Conservation (phyloP, 352 stramenopile species). For the Thraustochytrium sp. region DNA sequence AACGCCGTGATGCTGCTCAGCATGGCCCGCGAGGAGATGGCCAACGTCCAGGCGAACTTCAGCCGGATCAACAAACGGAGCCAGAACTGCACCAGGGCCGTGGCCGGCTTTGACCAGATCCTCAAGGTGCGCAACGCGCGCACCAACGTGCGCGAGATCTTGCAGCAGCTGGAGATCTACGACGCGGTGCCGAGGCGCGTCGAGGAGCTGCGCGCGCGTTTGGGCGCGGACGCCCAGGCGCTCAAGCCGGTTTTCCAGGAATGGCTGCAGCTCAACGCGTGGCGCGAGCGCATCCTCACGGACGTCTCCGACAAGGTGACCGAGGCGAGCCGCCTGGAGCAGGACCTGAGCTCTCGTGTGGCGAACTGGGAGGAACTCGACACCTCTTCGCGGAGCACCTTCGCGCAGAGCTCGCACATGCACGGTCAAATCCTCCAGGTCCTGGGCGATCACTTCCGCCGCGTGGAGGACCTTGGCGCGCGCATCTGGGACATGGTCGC, state of each 20-base stretch:
- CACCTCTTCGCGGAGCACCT: not conserved
- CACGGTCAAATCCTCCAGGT: constrained; percentile 3
- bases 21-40: constrained; percentile 35
- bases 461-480: constrained; percentile 15
- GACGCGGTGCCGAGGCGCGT: constrained; percentile 17
- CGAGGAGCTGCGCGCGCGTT: not conserved
- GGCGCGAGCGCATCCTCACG: not conserved
- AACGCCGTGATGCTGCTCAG: constrained; percentile 4
- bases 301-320: constrained; percentile 23
- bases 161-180: constrained; percentile 40
- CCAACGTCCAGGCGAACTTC: not conserved
- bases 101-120: constrained; percentile 37
- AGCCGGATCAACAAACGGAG: not conserved
- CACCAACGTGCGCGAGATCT: constrained; percentile 16
- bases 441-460: constrained; percentile 17
- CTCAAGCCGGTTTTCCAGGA: constrained; percentile 31
- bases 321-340: constrained; percentile 24
- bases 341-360: not conserved
- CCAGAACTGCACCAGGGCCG: not conserved
- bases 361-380: constrained; percentile 41
- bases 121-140: not conserved
- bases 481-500: constrained; percentile 19
- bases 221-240: not conserved
- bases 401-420: not conserved
- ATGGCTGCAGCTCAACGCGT: constrained; percentile 39